Conservation (phyloP, 768 basidiomycete genomes). For the Daedaleopsis nitida region DNA sequence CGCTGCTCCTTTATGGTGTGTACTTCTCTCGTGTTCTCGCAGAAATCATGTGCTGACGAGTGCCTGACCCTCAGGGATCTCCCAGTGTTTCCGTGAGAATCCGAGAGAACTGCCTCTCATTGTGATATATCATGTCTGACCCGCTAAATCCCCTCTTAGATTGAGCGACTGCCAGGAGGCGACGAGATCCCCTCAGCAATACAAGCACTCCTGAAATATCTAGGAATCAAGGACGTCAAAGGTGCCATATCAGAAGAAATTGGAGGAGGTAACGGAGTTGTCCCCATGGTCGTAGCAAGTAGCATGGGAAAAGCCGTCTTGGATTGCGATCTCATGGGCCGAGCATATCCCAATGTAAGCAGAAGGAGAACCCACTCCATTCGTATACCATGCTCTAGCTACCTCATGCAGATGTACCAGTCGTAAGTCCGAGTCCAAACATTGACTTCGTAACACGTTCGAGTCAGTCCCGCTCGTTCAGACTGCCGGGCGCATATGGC, state of each 20-base stretch:
- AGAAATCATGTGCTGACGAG: neutral
- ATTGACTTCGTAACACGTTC: neutral
- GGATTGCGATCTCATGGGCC: conserved; percentile 42
- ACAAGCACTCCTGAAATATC: conserved; percentile 27
- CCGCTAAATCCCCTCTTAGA: conserved; percentile 5
- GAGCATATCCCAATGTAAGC: conserved; percentile 35
- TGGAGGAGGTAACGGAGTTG: conserved; percentile 43
- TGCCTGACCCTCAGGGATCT: conserved; percentile 20
- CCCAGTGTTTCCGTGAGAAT: conserved; percentile 28
- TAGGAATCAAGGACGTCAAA: conserved; percentile 23
- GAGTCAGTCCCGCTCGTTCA: neutral
- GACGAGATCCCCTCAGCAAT: conserved; percentile 26
- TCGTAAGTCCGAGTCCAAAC: conserved; percentile 12
- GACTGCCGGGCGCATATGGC: conserved; percentile 31
- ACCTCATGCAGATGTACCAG: conserved; percentile 28
- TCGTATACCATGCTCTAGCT: neutral
- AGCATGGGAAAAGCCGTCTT: conserved; percentile 33
- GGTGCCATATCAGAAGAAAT: conserved; percentile 38
- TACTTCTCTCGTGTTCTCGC: neutral
- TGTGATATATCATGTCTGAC: too few species aligned
- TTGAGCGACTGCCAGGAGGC: conserved; percentile 30
- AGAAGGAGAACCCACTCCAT: too few species aligned
- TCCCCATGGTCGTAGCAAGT: conserved; percentile 31
- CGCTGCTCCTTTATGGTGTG: conserved; percentile 31
- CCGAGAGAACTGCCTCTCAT: neutral